These are phyloP conservation scores for Plasmodium berghei DNA, from an alignment of 169 alveolate genomes.

Conservation along the genomic window DNA sequence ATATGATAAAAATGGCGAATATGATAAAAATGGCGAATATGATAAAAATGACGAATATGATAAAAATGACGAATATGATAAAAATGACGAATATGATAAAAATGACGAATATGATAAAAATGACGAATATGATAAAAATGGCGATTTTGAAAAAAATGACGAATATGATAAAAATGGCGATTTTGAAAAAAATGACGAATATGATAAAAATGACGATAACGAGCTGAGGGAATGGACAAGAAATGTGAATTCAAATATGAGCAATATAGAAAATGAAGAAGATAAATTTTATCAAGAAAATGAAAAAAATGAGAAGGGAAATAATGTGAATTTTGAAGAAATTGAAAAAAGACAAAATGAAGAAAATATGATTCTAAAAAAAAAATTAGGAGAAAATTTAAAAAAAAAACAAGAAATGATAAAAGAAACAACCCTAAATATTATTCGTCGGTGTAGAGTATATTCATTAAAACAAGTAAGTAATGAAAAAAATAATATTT, in stretches of 20 bases:
- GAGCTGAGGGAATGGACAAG: background rate
- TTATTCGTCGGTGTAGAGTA: slow-evolving; percentile 43
- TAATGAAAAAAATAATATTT: slow-evolving; percentile 21
- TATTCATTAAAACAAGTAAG: slow-evolving; percentile 28
- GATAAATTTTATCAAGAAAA: background rate
- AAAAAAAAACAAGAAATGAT: slow-evolving; percentile 48
- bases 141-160: too few species aligned
- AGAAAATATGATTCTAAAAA: slow-evolving; percentile 15
- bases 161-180: too few species aligned
- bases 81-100: background rate
- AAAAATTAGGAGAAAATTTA: slow-evolving; percentile 31
- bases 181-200: too few species aligned
- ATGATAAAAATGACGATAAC: too few species aligned
- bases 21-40: too few species aligned
- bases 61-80: background rate
- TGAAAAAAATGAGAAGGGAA: background rate
- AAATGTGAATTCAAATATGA: background rate
- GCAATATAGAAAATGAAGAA: background rate
- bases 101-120: background rate
- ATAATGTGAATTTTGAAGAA: background rate
- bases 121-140: background rate
- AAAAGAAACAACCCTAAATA: slow-evolving; percentile 25
- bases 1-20: too few species aligned
- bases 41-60: too few species aligned
- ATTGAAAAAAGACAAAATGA: background rate